Conservation (phyloP, 2,329 filamentous ascomycete genomes). For the Aspergillus sp. region DNA sequence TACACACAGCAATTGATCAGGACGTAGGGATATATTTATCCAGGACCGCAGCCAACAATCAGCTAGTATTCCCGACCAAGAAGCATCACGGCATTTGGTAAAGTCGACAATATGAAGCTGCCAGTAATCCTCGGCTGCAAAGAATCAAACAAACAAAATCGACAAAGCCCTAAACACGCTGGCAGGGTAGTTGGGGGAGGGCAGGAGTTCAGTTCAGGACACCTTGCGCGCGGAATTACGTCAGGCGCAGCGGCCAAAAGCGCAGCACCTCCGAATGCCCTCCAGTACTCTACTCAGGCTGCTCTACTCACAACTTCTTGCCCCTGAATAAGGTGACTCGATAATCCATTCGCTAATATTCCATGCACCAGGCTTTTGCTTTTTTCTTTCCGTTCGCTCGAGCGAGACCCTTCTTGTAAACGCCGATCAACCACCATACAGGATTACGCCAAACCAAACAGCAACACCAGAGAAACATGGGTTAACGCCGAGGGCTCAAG, state of each 20-base stretch:
- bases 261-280: conserved; percentile 20
- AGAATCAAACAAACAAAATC: too few species aligned
- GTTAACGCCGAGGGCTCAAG: background rate
- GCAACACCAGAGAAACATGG: conserved; percentile 1
- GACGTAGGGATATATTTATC: too few species aligned
- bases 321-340: conserved; percentile 4
- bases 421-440: conserved; percentile 5
- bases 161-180: too few species aligned
- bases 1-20: background rate
- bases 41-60: too few species aligned
- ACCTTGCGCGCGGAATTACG: conserved; percentile 24
- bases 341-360: conserved; percentile 5
- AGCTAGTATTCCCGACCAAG: too few species aligned
- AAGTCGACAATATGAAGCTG: too few species aligned
- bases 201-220: too few species aligned
- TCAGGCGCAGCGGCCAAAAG: conserved; percentile 21
- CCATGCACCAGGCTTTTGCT: conserved; percentile 3
- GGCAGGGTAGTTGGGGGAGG: too few species aligned
- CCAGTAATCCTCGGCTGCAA: too few species aligned
- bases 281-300: background rate
- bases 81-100: too few species aligned
- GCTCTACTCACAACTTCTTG: conserved; percentile 1
- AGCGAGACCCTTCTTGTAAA: conserved; percentile 5
- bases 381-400: conserved; percentile 2
- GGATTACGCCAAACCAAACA: conserved; percentile 3